Evolutionary conservation across 768 basidiomycete species (phyloP), one percentile per base, ranked within the genome.

Genomic region (Dentipellis fragilis): DNA sequence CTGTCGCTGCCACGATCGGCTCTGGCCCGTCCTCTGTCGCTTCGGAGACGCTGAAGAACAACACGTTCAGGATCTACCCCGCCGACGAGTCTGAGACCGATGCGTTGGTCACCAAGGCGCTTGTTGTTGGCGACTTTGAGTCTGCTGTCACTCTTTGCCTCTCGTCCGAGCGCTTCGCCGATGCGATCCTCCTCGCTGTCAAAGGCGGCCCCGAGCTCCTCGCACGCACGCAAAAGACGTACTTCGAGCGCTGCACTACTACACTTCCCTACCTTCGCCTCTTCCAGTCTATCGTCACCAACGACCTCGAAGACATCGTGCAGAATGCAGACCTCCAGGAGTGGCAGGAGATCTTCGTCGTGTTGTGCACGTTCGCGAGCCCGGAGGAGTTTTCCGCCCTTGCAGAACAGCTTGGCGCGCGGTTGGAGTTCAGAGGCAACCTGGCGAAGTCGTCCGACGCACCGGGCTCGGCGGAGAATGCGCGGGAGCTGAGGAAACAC

Each of bases 291-390:
- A 89, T 99, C 61, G 90, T 95, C 57, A 87, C 87, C 38, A 84
- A 93, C 63, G 96, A 98, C 65, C 80, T 98, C 8, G 78, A 81
- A 17, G 96, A 97, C 67, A 84, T 98, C 51, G 94, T 97, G 9
- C 93, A 96, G 68, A 96, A 97, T 63, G 95, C 94, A 21, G 93
- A 98, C 62, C 68, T 98, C 51, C 75, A 82, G 42, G 93, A 99
- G 67, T 98, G 95, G 95, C 83, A 87, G 57, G 95, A 96, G 69
- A 90, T 94, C 52, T 97, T 98, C 62, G 94, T 95, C 38, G 90
- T 99, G 11, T 68, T 97, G 10, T 97, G 94, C 73, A 97, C 95
- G 0, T 99, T 94, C 70, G 92, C 94, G 1, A 79, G 72, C 51
- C 71, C 80, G 56, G 87, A 90, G 16, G 93, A 97, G 64, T 98